Percentiles rank a stretch among this genome's conserved stretches.
phyloP scores from a whole-genome alignment of 2,329 filamentous ascomycete species.

The Dactylonectria macrodidyma region DNA sequence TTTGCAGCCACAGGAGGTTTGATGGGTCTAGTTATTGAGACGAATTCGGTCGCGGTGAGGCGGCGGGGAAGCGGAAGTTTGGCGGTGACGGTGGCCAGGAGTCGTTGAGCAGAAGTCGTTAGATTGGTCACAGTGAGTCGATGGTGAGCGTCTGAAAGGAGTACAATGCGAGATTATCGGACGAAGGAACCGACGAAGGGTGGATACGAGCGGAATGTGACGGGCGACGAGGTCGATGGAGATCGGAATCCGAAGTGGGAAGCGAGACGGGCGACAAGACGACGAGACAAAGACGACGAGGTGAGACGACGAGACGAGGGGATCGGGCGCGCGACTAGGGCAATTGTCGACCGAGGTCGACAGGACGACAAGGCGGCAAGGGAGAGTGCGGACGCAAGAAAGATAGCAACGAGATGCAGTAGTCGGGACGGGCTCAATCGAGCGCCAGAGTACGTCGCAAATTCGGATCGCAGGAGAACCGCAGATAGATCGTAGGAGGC shows the following conservation, averaged over 20 bases:
- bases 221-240: conserved; percentile 29
- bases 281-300: conserved; percentile 7
- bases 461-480: conserved; percentile 13
- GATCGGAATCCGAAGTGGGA: conserved; percentile 21
- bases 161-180: conserved; percentile 20
- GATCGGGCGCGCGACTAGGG: conserved; percentile 33
- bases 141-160: conserved; percentile 14
- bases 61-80: conserved; percentile 24
- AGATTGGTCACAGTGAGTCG: conserved; percentile 20
- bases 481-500: conserved; percentile 4
- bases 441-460: conserved; percentile 30
- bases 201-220: conserved; percentile 18
- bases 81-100: conserved; percentile 11
- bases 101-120: conserved; percentile 18
- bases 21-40: conserved; percentile 22
- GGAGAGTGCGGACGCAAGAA: conserved; percentile 24
- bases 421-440: conserved; percentile 33
- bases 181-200: conserved; percentile 22
- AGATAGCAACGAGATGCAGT: conserved; percentile 5
- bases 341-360: conserved; percentile 30
- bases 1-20: conserved; percentile 30
- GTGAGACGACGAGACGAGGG: neutral
- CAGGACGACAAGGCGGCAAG: conserved; percentile 31
- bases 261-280: conserved; percentile 20
- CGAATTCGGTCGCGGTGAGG: conserved; percentile 23